Evolutionary conservation across 2,329 filamentous ascomycete genomes (phyloP), one percentile per base, ranked within the genome.

Genomic region (Pyrenophora graminea): DNA sequence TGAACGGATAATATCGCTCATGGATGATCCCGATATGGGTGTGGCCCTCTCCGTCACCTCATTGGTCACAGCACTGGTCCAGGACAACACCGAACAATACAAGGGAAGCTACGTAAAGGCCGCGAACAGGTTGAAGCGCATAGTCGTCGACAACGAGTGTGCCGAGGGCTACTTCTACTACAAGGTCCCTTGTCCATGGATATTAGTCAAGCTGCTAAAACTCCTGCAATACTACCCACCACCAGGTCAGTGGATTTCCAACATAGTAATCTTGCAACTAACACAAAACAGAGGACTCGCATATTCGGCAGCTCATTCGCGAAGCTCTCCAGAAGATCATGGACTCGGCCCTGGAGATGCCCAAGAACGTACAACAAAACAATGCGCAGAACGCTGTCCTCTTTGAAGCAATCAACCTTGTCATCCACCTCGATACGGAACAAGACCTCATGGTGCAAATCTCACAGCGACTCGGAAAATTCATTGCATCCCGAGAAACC

Each of bases 361-460:
- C 91, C 45, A 99, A 97, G 77, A 99, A 99, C 66, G 94, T 99
- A 13, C 94, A 99, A 75, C 94, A 99, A 71, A 99, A 99, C 74
- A 99, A 99, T 70, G 94, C 94, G 0, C 94, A 97, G 69, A 99
- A 99, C 68, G 94, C 94, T 0, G 91, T 99, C 12, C 81, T 99
- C 1, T 99, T 99, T 68, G 94, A 99, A 78, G 95, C 94, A 19
- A 99, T 99, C 74, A 97, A 99, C 70, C 84, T 99, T 38, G 94
- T 97, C 63, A 99, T 99, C 61, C 94, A 99, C 70, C 83, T 99
- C 19, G 94, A 97, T 64, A 97, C 91, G 0, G 94, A 99, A 73
- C 89, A 93, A 61, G 88, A 88, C 18, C 80, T 99, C 45, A 97
- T 99, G 91, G 88, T 96, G 66, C 92, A 97, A 67, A 96, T 99